Conservation (phyloP, 352 stramenopile genomes). For the Phytophthora ramorum region DNA sequence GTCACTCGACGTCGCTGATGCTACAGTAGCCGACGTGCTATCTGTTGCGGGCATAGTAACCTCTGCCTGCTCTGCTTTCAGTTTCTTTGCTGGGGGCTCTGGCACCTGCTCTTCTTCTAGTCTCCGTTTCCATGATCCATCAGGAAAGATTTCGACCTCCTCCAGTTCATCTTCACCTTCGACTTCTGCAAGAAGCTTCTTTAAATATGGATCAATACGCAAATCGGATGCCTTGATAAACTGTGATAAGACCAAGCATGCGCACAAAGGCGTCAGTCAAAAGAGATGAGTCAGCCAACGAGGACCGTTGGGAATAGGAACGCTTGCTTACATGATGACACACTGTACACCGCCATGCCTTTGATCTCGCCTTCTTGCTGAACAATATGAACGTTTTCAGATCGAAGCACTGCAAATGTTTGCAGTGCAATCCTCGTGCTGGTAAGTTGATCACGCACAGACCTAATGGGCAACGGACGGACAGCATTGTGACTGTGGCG, state of each 20-base stretch:
- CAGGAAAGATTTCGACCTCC: slow-evolving; percentile 91
- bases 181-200: slow-evolving; percentile 87
- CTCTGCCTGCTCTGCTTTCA: slow-evolving; percentile 61
- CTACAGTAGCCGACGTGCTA: slow-evolving; percentile 14
- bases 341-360: slow-evolving; percentile 90
- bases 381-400: slow-evolving; percentile 92
- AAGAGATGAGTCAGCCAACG: slow-evolving; percentile 7
- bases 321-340: slow-evolving; percentile 87
- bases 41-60: slow-evolving; percentile 9
- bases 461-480: slow-evolving; percentile 87
- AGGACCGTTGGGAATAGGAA: background rate
- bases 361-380: slow-evolving; percentile 89
- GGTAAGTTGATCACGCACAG: slow-evolving; percentile 90
- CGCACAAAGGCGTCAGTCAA: slow-evolving; percentile 6
- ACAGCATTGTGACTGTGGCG: slow-evolving; percentile 88
- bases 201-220: slow-evolving; percentile 90
- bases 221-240: slow-evolving; percentile 92
- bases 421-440: slow-evolving; percentile 91
- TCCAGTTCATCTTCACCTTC: slow-evolving; percentile 85
- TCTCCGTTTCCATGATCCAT: slow-evolving; percentile 83
- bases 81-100: slow-evolving; percentile 52
- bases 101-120: slow-evolving; percentile 54
- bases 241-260: slow-evolving; percentile 27
- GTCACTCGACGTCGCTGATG: slow-evolving; percentile 13
- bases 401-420: slow-evolving; percentile 97